Conservation (phyloP, 169 alveolate species). For the Cryptosporidium bovis region DNA sequence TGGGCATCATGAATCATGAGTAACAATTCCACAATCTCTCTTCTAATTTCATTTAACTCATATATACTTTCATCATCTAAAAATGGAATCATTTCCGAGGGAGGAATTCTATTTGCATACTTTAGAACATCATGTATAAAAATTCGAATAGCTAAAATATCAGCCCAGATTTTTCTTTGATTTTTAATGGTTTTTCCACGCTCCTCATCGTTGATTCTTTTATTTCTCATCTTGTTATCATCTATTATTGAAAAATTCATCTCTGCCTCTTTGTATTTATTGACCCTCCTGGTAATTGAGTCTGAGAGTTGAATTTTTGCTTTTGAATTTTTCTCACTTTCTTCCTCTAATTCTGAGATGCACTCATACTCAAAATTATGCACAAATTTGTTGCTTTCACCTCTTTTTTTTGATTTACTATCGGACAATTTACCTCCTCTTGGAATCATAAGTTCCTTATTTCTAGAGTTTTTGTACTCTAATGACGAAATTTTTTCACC, state of each 20-base stretch:
- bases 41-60: constrained; percentile 1
- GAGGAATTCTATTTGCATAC: constrained; percentile 27
- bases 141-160: constrained; percentile 48
- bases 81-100: constrained; percentile 19
- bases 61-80: not conserved
- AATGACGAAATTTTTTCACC: constrained; percentile 26
- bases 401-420: not conserved
- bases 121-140: constrained; percentile 33
- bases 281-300: constrained; percentile 14
- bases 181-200: constrained; percentile 35
- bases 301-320: constrained; percentile 28
- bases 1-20: not conserved
- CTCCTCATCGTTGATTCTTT: constrained; percentile 2
- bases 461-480: constrained; percentile 17
- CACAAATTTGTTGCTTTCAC: not conserved
- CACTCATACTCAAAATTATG: no score
- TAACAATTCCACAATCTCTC: not conserved
- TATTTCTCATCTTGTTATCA: constrained; percentile 14
- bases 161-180: constrained; percentile 54
- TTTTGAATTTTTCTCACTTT: no score
- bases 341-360: no score
- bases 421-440: not conserved
- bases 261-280: constrained; percentile 13
- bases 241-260: constrained; percentile 35
- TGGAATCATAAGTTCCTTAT: constrained; percentile 1